These are phyloP conservation scores for Hortaea sp. DNA, from an alignment of 2,329 filamentous ascomycete genomes.

Conservation along the genomic window DNA sequence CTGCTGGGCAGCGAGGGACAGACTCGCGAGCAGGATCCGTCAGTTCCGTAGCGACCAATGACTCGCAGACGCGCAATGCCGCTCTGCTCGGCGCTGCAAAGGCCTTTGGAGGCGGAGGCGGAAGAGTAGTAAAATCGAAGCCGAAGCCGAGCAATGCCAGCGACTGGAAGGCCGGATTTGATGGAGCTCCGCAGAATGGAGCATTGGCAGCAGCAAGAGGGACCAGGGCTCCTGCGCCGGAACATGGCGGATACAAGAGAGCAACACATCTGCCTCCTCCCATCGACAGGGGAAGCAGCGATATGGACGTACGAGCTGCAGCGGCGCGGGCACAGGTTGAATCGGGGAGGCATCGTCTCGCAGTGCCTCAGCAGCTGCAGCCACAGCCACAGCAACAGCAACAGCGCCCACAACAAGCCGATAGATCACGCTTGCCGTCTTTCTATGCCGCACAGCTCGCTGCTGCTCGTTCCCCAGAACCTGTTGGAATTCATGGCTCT, in stretches of 20 bases:
- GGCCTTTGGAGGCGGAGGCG: slow-evolving; percentile 30
- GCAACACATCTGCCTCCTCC: too few relatives aligned
- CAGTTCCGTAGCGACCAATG: slow-evolving; percentile 11
- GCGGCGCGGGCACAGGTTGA: background rate
- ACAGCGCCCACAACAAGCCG: too few relatives aligned
- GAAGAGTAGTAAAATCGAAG: slow-evolving; percentile 22
- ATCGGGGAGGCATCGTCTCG: background rate
- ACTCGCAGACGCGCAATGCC: slow-evolving; percentile 24
- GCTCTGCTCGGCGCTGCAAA: slow-evolving; percentile 40
- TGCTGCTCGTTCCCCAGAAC: slow-evolving; percentile 11
- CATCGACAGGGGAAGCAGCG: too few relatives aligned
- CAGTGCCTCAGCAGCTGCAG: background rate
- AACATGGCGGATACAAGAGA: slow-evolving; percentile 2
- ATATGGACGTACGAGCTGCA: too few relatives aligned
- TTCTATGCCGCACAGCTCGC: slow-evolving; percentile 21
- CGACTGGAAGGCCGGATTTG: slow-evolving; percentile 4
- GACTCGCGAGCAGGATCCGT: slow-evolving; percentile 15
- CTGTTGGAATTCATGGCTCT: background rate
- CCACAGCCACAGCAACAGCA: too few relatives aligned
- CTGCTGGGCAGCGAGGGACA: slow-evolving; percentile 4
- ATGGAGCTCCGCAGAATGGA: slow-evolving; percentile 7
- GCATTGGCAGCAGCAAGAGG: slow-evolving; percentile 29
- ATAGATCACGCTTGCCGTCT: slow-evolving; percentile 13
- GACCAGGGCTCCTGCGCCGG: slow-evolving; percentile 13
- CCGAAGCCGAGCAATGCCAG: slow-evolving; percentile 4